Percentiles rank a stretch among this genome's conserved stretches.
Evolutionary conservation across 495 filamentous ascomycete genomes (phyloP).

Genomic region (Penicillium ochrochloron): DNA sequence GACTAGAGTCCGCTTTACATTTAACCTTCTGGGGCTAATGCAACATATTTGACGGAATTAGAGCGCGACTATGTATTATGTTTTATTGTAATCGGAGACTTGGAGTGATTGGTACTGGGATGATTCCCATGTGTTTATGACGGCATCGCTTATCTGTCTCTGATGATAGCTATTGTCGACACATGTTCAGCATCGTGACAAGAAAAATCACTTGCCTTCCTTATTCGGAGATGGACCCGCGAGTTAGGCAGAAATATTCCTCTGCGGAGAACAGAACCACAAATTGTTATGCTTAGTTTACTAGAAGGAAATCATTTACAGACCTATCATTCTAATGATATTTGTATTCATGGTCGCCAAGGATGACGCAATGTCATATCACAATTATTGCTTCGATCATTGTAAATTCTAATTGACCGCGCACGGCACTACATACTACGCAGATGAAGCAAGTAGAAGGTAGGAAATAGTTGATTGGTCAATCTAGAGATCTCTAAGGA

Average conservation of each 20-base stretch:
- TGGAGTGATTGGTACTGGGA: no score
- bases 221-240: background rate
- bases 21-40: background rate
- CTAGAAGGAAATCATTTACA: no score
- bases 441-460: no score
- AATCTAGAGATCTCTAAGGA: no score
- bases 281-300: no score
- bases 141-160: background rate
- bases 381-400: background rate
- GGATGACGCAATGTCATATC: background rate
- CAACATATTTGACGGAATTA: background rate
- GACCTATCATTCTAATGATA: no score
- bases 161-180: background rate
- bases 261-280: background rate
- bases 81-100: background rate
- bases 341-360: background rate
- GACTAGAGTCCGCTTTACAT: background rate
- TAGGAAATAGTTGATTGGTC: no score
- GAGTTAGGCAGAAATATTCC: background rate
- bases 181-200: background rate
- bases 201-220: background rate
- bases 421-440: background rate
- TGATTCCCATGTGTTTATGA: no score
- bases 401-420: slow-evolving; percentile 14
- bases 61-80: background rate